Conservation (phyloP, 2,329 filamentous ascomycete species). For the Ampelomyces quisqualis region DNA sequence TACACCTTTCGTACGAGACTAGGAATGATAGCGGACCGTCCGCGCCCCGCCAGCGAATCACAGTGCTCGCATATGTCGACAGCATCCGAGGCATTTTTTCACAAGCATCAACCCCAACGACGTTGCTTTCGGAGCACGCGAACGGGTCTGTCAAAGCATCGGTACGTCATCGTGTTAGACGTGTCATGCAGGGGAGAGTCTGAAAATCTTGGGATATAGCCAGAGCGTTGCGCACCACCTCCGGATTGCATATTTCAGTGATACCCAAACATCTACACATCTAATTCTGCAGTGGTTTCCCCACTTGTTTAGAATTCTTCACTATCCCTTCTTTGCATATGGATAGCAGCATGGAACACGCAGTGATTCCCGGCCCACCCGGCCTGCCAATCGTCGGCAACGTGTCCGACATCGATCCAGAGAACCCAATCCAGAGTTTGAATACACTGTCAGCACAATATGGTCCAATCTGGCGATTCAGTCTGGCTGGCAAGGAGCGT, state of each 20-base stretch:
- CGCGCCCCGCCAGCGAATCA: slow-evolving; percentile 17
- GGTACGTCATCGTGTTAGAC: slow-evolving; percentile 14
- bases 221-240: background rate
- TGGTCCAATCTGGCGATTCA: slow-evolving; percentile 46
- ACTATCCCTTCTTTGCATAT: too few species aligned
- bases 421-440: slow-evolving; percentile 59
- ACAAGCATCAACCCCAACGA: slow-evolving; percentile 7
- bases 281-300: too few species aligned
- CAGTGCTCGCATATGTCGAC: slow-evolving; percentile 5
- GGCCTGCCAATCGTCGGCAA: slow-evolving; percentile 68
- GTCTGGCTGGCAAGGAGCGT: slow-evolving; percentile 27
- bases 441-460: slow-evolving; percentile 63
- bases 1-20: too few species aligned
- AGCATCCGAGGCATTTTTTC: slow-evolving; percentile 24
- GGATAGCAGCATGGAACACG: slow-evolving; percentile 33
- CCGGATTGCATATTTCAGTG: background rate
- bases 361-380: slow-evolving; percentile 61
- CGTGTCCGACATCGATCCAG: slow-evolving; percentile 61
- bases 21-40: too few species aligned
- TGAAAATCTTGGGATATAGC: slow-evolving; percentile 7
- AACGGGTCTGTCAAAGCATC: slow-evolving; percentile 6
- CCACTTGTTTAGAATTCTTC: too few species aligned
- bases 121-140: slow-evolving; percentile 11
- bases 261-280: background rate
- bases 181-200: slow-evolving; percentile 6